phyloP scores from a whole-genome alignment of 148 eudicot genomes.

The Chenopodium quinoa region DNA sequence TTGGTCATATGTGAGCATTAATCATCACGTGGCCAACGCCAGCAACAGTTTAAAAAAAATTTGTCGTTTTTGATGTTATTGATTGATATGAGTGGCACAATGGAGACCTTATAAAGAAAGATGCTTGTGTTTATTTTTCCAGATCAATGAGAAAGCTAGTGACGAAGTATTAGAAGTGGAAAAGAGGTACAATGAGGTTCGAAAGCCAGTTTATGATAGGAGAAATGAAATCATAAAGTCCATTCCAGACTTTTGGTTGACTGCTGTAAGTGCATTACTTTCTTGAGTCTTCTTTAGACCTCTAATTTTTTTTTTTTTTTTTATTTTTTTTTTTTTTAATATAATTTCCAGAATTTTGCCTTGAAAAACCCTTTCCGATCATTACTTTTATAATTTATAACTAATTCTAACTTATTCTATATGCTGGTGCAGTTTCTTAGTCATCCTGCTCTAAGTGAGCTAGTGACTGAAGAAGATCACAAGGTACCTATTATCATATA shows the following conservation, averaged over 20 bases:
- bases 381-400: not conserved
- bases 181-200: conserved; percentile 77
- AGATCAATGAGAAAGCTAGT: conserved; percentile 92
- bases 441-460: conserved; percentile 87
- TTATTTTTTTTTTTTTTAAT: not conserved
- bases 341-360: not conserved
- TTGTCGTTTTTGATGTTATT: not conserved
- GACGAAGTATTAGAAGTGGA: conserved; percentile 89
- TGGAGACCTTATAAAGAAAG: not conserved
- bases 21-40: not conserved
- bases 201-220: conserved; percentile 87
- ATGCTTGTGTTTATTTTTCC: conserved; percentile 15
- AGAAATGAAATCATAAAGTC: conserved; percentile 64
- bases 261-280: conserved; percentile 61
- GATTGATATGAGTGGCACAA: not conserved
- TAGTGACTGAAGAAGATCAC: conserved; percentile 78
- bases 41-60: not conserved
- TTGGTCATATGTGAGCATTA: not conserved
- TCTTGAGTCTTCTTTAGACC: not conserved
- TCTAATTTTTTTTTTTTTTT: not conserved
- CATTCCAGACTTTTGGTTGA: conserved; percentile 94
- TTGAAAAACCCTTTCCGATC: not conserved
- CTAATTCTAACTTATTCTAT: conserved; percentile 2
- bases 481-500: conserved; percentile 45
- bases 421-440: conserved; percentile 69